Base-by-base conservation (phyloP, 441 rosid species). In the Hypseocharis bilobata region DNA sequence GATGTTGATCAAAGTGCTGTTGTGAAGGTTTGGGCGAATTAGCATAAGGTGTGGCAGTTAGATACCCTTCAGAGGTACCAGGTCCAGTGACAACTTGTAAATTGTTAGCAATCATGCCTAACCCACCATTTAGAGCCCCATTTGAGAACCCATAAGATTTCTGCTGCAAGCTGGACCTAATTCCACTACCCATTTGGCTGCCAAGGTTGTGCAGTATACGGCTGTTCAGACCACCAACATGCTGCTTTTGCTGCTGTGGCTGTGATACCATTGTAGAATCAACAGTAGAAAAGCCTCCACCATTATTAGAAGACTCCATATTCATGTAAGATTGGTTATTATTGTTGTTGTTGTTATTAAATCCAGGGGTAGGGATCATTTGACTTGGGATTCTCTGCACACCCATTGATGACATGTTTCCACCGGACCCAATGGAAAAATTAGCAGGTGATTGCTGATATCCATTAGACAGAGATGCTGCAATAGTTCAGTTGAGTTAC, bases 301-400 rank as follows among this genome's bases (percentile, higher is more conserved):
- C 76, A 60, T 61, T 86, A 75, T 67, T 87, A 32, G 91, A 74
- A 76, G 91, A 73, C 64, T 89, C 97, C 80, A 80, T 69, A 79
- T 66, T 83, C 81, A 86, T 42, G 67, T 80, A 86, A 72, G 91
- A 77, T 72, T 83, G 96, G 60, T 60, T 82, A 67, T 64, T 74
- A 66, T 47, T 82, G 60, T 60, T 82, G 66, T 64, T 74, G 65
- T 47, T 82, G 66, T 49, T 85, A 68, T 78, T 89, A 68, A 86
- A 85, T 56, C 97, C 96, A 52, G 99, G 97, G 30, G 99, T 88
- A 67, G 99, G 99, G 78, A 95, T 92, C 99, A 95, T 95, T 73
- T 92, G 97, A 77, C 88, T 83, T 65, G 86, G 62, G 77, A 78
- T 82, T 78, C 96, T 83, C 51, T 79, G 94, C 29, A 77, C 76